A percentile compares a stretch with the other conserved stretches of the same genome.
phyloP scores from a whole-genome alignment of 1,139 yeast genomes.

The Taphrina communis region DNA sequence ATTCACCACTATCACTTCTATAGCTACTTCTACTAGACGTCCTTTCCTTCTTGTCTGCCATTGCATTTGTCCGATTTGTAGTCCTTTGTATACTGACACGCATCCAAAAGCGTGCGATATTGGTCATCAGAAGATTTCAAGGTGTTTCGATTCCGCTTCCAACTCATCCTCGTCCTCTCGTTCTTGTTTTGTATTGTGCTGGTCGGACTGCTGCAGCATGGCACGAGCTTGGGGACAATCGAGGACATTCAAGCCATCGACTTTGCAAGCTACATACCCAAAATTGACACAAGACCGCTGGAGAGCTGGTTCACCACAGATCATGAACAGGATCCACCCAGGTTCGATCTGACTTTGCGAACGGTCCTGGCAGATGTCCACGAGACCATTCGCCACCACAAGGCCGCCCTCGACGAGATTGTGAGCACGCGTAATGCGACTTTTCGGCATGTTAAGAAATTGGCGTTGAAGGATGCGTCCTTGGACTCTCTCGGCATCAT shows the following conservation, averaged over 20 bases:
- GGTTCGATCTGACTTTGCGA: neutral
- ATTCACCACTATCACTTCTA: no score
- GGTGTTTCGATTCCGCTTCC: conserved; percentile 8
- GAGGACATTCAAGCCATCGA: neutral
- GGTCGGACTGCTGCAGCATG: conserved; percentile 8
- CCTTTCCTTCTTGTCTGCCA: no score
- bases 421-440: conserved; percentile 60
- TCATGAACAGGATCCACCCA: conserved; percentile 1
- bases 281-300: neutral
- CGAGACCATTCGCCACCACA: conserved; percentile 2
- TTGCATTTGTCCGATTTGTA: no score
- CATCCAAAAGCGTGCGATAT: fast-evolving
- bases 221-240: conserved; percentile 14
- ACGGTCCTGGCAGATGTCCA: neutral
- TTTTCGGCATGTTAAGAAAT: conserved; percentile 63
- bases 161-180: conserved; percentile 10
- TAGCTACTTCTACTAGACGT: no score
- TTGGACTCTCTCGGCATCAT: conserved; percentile 56
- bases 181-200: conserved; percentile 4
- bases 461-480: conserved; percentile 49
- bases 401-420: conserved; percentile 57
- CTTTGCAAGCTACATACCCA: conserved; percentile 3
- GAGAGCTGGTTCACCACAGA: conserved; percentile 2
- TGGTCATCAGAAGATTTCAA: neutral
- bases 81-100: no score